Conservation (phyloP, 805 yeast genomes). For the Candida tallmaniae region DNA sequence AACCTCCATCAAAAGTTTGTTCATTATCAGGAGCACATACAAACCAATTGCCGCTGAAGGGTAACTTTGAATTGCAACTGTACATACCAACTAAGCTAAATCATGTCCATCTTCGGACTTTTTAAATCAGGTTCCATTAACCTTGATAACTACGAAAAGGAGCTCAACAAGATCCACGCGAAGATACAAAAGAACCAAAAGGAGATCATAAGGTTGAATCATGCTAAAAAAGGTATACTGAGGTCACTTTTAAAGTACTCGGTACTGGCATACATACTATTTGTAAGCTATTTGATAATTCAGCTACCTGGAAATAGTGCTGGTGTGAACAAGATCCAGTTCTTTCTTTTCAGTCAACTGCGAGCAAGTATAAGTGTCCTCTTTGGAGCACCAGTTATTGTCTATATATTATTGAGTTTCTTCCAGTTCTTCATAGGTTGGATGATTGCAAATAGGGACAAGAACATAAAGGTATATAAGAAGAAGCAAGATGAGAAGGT, state of each 20-base stretch:
- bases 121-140: constrained; percentile 23
- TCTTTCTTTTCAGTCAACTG: constrained; percentile 24
- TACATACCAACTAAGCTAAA: no score
- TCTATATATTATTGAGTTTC: constrained; percentile 14
- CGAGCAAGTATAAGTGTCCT: constrained; percentile 14
- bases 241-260: constrained; percentile 14
- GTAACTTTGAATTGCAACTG: no score
- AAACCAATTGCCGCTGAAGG: no score
- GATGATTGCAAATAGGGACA: constrained; percentile 14
- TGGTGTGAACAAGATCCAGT: constrained; percentile 16
- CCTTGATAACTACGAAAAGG: constrained; percentile 30
- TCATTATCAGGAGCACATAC: no score
- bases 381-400: constrained; percentile 21
- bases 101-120: constrained; percentile 26
- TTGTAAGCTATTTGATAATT: constrained; percentile 17
- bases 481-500: constrained; percentile 50
- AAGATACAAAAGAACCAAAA: constrained; percentile 22
- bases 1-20: no score
- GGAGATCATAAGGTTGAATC: constrained; percentile 20
- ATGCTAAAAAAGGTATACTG: constrained; percentile 10
- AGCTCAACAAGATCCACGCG: constrained; percentile 25
- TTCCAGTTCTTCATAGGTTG: constrained; percentile 19
- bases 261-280: constrained; percentile 18
- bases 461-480: constrained; percentile 24
- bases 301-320: constrained; percentile 7